phyloP scores from a whole-genome alignment of 2,329 filamentous ascomycete genomes.

The Grosmannia penicillata region DNA sequence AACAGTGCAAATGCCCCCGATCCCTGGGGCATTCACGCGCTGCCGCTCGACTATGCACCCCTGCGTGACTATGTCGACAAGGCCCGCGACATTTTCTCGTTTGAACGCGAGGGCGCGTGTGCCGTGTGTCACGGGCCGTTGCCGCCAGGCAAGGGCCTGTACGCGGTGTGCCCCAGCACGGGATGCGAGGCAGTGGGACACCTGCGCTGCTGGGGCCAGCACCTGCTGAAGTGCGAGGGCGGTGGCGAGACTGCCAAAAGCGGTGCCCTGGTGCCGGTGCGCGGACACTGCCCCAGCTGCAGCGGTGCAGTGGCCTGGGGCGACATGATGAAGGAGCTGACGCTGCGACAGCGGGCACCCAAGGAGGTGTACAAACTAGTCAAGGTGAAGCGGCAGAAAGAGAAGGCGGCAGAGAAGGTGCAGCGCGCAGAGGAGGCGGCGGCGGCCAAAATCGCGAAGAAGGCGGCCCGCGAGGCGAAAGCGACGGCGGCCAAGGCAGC shows the following conservation, averaged over 20 bases:
- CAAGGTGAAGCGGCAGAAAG: conserved; percentile 22
- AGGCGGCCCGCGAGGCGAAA: neutral
- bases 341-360: conserved; percentile 52
- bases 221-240: conserved; percentile 26
- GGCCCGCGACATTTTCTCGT: conserved; percentile 34
- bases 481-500: neutral
- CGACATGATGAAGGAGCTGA: conserved; percentile 71
- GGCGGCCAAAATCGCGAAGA: neutral
- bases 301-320: conserved; percentile 49
- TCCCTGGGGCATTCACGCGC: conserved; percentile 35
- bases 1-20: no score
- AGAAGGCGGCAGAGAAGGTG: conserved; percentile 2
- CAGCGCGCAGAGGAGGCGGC: neutral
- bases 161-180: conserved; percentile 39
- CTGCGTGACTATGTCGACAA: conserved; percentile 41
- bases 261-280: conserved; percentile 45
- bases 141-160: conserved; percentile 31
- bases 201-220: conserved; percentile 41
- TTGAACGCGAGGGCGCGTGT: conserved; percentile 41
- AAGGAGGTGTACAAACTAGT: conserved; percentile 58
- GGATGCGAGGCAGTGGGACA: conserved; percentile 44
- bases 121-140: conserved; percentile 34
- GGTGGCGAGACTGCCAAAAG: conserved; percentile 13
- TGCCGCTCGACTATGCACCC: conserved; percentile 39
- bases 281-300: conserved; percentile 61